Conservation (phyloP, 2,329 filamentous ascomycete species). For the Xylaria sp. region DNA sequence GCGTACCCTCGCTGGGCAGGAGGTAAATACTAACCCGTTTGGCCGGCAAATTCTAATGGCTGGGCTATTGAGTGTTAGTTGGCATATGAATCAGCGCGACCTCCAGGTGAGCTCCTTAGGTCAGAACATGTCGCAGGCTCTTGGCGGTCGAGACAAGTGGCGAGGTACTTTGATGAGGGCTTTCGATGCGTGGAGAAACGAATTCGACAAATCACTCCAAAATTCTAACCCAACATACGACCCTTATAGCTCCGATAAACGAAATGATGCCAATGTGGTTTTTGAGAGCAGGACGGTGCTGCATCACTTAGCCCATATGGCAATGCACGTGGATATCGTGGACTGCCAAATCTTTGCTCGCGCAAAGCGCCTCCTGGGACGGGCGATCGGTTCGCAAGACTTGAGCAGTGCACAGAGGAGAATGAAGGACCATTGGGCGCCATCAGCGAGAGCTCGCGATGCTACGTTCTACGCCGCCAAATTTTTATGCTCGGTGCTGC, state of each 20-base stretch:
- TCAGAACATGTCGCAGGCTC: constrained; percentile 75
- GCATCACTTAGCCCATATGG: constrained; percentile 96
- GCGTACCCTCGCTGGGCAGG: constrained; percentile 84
- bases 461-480: constrained; percentile 92
- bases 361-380: constrained; percentile 84
- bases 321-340: constrained; percentile 97
- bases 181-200: constrained; percentile 92
- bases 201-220: constrained; percentile 87
- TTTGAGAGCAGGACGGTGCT: constrained; percentile 90
- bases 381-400: constrained; percentile 85
- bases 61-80: constrained; percentile 90
- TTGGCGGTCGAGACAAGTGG: constrained; percentile 93
- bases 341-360: constrained; percentile 96
- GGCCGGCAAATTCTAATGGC: constrained; percentile 95
- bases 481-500: constrained; percentile 85
- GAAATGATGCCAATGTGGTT: constrained; percentile 72
- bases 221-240: constrained; percentile 64
- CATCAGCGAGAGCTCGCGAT: constrained; percentile 86
- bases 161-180: constrained; percentile 84
- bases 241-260: constrained; percentile 69
- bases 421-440: constrained; percentile 91
- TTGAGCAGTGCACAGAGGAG: constrained; percentile 81
- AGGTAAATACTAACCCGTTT: constrained; percentile 91
- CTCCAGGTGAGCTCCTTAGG: constrained; percentile 89
- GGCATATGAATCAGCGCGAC: constrained; percentile 97